Evolutionary conservation across 2,329 filamentous ascomycete genomes (phyloP).

Genomic region (Penicillium nordicum): DNA sequence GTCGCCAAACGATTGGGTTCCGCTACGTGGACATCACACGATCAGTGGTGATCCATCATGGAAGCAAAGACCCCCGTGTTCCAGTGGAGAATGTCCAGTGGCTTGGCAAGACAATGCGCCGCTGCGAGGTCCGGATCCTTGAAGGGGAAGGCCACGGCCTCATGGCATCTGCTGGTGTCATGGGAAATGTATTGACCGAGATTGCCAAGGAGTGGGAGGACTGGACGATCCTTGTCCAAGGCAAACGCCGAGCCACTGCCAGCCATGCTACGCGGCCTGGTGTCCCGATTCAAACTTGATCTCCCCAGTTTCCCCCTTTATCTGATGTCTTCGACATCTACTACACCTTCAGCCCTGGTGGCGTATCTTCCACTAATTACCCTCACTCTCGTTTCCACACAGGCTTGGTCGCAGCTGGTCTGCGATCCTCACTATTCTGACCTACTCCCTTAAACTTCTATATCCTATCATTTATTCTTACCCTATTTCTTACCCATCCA

Average conservation of each 20-base stretch:
- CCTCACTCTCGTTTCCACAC: conserved; percentile 4
- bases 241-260: conserved; percentile 37
- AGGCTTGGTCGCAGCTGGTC: not conserved
- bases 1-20: conserved; percentile 88
- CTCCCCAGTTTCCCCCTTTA: not conserved
- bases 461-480: conserved; percentile 1
- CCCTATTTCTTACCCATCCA: not conserved
- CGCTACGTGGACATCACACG: conserved; percentile 94
- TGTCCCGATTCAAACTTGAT: conserved; percentile 19
- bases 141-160: conserved; percentile 91
- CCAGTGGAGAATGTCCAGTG: conserved; percentile 93
- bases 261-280: conserved; percentile 18
- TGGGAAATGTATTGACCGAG: conserved; percentile 92
- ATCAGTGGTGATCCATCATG: conserved; percentile 90
- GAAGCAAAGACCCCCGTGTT: conserved; percentile 82
- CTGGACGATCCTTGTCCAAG: conserved; percentile 62
- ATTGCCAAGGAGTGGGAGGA: conserved; percentile 93
- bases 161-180: conserved; percentile 90
- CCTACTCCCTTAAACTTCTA: not conserved
- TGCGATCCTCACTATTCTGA: not conserved
- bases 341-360: conserved; percentile 5
- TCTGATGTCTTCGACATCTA: not conserved
- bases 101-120: conserved; percentile 89
- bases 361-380: conserved; percentile 2
- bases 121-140: conserved; percentile 85